Evolutionary conservation across 1,284 basidiomycete genomes (phyloP), one percentile per base, ranked within the genome.

Genomic region (Sanghuangporus baumii): DNA sequence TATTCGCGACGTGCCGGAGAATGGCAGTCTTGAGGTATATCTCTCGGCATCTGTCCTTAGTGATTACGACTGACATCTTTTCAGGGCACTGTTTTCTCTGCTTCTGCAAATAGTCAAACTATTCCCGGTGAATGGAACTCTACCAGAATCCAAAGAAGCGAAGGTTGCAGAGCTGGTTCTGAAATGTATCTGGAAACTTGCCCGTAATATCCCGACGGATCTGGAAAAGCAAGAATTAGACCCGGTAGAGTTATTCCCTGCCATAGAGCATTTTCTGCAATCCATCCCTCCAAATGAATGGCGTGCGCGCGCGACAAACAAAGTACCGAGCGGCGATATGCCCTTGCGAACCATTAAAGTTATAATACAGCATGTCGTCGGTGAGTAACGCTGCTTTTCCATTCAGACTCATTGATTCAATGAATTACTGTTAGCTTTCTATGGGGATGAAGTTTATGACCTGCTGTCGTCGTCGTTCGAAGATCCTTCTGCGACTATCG

Each of bases 131-230:
- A 88, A 84, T 59, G 85, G 84, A 34, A 89, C 86, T 26, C 75
- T 78, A 50, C 71, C 82, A 1, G 88, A 92, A 52, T 87, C 91
- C 2, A 88, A 91, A 68, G 88, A 92, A 69, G 86, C 94, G 1
- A 93, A 92, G 71, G 94, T 98, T 55, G 95, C 96, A 6, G 97
- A 99, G 74, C 82, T 99, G 37, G 92, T 99, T 36, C 80, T 99
- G 69, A 99, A 99, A 80, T 99, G 97, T 74, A 86, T 99, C 38
- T 99, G 97, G 97, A 99, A 99, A 77, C 80, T 98, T 59, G 95
- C 95, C 8, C 86, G 96, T 68, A 94, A 93, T 67, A 92, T 98
- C 54, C 94, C 95, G 14, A 90, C 94, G 68, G 94, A 96, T 72
- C 80, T 99, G 52, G 84, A 85, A 66, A 91, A 94, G 60, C 80